Percentiles rank a stretch among this genome's conserved stretches.
phyloP scores from a whole-genome alignment of 164 flowering plant genomes.

The Stephania japonica region DNA sequence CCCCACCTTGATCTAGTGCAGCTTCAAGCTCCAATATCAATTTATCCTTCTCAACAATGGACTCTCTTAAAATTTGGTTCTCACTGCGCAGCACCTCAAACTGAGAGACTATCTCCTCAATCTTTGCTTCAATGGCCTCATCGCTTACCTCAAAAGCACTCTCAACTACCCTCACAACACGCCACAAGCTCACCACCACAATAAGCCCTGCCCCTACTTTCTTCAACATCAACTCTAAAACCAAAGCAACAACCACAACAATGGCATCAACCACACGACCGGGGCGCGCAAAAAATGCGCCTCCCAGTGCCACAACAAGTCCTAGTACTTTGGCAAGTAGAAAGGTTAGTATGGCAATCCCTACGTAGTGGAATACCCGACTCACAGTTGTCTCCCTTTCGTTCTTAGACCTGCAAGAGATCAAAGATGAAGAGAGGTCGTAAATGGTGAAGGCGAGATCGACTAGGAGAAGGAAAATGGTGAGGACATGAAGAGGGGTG shows the following conservation, averaged over 20 bases:
- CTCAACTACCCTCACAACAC: conserved; percentile 52
- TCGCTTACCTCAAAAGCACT: conserved; percentile 63
- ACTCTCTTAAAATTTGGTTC: conserved; percentile 25
- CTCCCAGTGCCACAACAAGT: conserved; percentile 36
- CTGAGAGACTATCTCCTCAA: conserved; percentile 31
- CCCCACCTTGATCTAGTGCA: conserved; percentile 9
- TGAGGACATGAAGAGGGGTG: conserved; percentile 20
- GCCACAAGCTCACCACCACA: conserved; percentile 59
- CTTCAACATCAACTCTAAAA: conserved; percentile 35
- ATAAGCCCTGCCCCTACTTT: conserved; percentile 45
- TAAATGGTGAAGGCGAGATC: conserved; percentile 42
- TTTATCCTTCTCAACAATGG: conserved; percentile 27
- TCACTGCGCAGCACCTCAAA: conserved; percentile 36
- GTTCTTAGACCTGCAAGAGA: conserved; percentile 19
- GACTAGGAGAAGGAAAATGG: conserved; percentile 33
- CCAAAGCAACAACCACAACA: conserved; percentile 42
- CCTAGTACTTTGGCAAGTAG: conserved; percentile 27
- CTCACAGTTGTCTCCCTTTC: background rate
- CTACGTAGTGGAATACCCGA: conserved; percentile 42
- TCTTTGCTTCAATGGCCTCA: conserved; percentile 53
- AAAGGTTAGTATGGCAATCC: conserved; percentile 39
- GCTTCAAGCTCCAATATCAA: conserved; percentile 30
- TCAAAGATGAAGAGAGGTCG: conserved; percentile 51
- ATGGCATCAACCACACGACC: conserved; percentile 46
- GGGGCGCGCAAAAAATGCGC: conserved; percentile 32